A percentile compares a stretch with the other conserved stretches of the same genome.
Evolutionary conservation across 129 eudicot genomes (phyloP).

Genomic region (Escallonia rubra): DNA sequence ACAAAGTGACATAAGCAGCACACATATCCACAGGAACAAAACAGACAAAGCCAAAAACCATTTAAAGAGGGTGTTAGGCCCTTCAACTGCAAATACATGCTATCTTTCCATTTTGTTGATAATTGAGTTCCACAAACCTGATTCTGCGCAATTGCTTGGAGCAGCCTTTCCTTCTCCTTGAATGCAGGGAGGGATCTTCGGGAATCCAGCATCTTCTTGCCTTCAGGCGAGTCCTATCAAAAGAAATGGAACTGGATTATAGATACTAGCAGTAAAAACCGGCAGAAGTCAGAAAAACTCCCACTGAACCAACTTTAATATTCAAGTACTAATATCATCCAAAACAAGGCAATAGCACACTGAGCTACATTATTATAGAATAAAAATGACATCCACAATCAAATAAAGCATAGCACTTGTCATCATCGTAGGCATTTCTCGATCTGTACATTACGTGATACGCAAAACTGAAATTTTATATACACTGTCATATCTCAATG

Average conservation of each 20-base stretch:
- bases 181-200: constrained; percentile 89
- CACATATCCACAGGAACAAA: neutral
- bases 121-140: constrained; percentile 51
- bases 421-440: neutral
- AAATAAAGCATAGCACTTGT: neutral
- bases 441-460: no score
- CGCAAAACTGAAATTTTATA: no score
- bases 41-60: neutral
- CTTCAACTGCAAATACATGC: neutral
- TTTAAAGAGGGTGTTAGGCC: neutral
- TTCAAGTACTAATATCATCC: neutral
- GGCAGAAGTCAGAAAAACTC: neutral
- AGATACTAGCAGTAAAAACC: neutral
- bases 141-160: constrained; percentile 62
- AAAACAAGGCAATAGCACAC: neutral
- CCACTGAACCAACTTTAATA: neutral
- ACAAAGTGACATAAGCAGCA: neutral
- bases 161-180: constrained; percentile 72
- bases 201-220: constrained; percentile 63
- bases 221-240: constrained; percentile 72
- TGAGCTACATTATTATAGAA: no score
- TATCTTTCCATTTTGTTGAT: neutral
- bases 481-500: no score
- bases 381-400: neutral
- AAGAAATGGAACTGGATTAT: constrained; percentile 11